Conservation (phyloP, 2,329 filamentous ascomycete species). For the Talaromyces sp. region DNA sequence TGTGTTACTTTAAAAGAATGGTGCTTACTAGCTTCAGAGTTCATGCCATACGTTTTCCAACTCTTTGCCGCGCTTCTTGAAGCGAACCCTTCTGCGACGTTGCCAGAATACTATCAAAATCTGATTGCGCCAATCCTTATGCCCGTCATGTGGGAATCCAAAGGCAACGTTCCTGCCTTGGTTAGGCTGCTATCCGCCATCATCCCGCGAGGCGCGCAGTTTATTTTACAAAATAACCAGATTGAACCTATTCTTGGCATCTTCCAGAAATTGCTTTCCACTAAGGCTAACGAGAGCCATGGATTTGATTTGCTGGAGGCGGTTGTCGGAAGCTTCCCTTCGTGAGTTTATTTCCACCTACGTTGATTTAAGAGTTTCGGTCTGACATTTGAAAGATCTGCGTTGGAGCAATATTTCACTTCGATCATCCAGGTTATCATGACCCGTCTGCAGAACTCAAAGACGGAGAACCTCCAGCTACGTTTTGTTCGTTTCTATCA, state of each 20-base stretch:
- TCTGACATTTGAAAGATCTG: conserved; percentile 39
- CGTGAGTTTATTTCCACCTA: conserved; percentile 46
- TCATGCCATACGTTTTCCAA: conserved; percentile 94
- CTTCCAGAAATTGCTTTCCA: conserved; percentile 81
- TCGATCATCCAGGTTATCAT: conserved; percentile 79
- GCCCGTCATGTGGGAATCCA: conserved; percentile 82
- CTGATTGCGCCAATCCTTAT: conserved; percentile 73
- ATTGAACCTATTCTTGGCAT: conserved; percentile 86
- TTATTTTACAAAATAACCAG: conserved; percentile 73
- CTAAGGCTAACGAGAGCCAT: conserved; percentile 77
- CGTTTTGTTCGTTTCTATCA: conserved; percentile 95
- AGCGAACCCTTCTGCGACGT: conserved; percentile 69
- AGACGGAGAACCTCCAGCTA: conserved; percentile 75
- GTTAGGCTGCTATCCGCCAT: conserved; percentile 79
- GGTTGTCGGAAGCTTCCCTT: conserved; percentile 66
- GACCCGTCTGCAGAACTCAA: conserved; percentile 64
- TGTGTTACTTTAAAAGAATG: conserved; percentile 3
- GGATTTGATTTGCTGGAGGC: conserved; percentile 88
- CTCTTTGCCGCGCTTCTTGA: conserved; percentile 87
- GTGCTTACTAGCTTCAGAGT: conserved; percentile 56
- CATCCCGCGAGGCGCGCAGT: conserved; percentile 67
- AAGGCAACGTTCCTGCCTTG: conserved; percentile 88
- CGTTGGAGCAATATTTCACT: conserved; percentile 70
- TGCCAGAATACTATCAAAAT: conserved; percentile 75
- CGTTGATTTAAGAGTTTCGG: background rate